Evolutionary conservation across 768 basidiomycete genomes (phyloP).

Genomic region (Pleurotus citrinopileatus): DNA sequence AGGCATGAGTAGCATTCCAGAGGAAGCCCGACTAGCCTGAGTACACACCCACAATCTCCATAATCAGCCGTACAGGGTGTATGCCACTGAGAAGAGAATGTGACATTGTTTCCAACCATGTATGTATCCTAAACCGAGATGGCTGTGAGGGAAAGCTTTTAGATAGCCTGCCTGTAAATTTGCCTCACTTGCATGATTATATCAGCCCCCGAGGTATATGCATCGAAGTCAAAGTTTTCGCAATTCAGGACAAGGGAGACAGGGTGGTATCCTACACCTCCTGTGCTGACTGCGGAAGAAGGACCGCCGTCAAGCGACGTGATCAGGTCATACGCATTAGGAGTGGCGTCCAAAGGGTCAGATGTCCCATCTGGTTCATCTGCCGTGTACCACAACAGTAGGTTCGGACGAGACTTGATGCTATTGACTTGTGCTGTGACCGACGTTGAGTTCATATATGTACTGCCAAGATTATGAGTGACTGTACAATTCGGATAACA

Average conservation of each 20-base stretch:
- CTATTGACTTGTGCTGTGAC: constrained; percentile 67
- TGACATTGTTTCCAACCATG: constrained; percentile 58
- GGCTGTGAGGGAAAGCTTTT: not conserved
- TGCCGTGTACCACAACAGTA: constrained; percentile 72
- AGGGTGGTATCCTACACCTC: constrained; percentile 60
- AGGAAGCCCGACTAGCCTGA: not conserved
- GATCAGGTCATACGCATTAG: constrained; percentile 51
- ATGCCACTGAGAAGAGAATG: constrained; percentile 56
- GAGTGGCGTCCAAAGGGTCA: constrained; percentile 63
- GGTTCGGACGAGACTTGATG: constrained; percentile 64
- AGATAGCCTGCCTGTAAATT: not conserved
- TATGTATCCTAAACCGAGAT: constrained; percentile 67
- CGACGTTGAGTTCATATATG: constrained; percentile 61
- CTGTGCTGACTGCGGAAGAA: constrained; percentile 22
- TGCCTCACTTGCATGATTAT: constrained; percentile 43
- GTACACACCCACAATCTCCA: constrained; percentile 71
- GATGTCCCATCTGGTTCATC: constrained; percentile 74
- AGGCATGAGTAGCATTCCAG: not conserved
- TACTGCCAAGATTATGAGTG: constrained; percentile 28
- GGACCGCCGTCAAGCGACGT: constrained; percentile 50
- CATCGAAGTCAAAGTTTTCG: constrained; percentile 60
- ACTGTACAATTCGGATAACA: not conserved
- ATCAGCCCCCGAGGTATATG: constrained; percentile 63
- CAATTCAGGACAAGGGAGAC: constrained; percentile 65
- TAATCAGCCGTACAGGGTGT: constrained; percentile 63